A percentile compares a stretch with the other conserved stretches of the same genome.
Evolutionary conservation across 768 basidiomycete genomes (phyloP).

Genomic region (Cystofilobasidium macerans): DNA sequence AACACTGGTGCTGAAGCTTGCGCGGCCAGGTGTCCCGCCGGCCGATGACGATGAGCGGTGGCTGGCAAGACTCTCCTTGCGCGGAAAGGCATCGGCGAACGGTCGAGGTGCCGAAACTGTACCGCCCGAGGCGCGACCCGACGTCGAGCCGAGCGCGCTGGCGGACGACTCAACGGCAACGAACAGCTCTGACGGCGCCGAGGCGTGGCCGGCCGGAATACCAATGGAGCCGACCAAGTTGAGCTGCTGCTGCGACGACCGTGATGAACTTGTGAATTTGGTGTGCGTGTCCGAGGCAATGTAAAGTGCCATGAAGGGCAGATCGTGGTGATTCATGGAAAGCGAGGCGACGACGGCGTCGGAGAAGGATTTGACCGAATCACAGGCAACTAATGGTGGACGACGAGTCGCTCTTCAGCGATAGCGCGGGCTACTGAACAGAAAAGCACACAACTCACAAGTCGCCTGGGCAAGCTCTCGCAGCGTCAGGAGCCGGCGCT

Average conservation of each 20-base stretch:
- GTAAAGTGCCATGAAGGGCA: conserved; percentile 15
- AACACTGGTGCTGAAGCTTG: neutral
- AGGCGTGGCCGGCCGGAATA: conserved; percentile 13
- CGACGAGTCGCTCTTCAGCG: neutral
- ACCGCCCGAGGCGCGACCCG: neutral
- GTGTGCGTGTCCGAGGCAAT: neutral
- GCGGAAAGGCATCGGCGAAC: neutral
- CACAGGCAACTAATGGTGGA: neutral
- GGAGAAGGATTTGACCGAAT: conserved; percentile 6
- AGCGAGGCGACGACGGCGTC: conserved; percentile 14
- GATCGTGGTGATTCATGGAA: conserved; percentile 6
- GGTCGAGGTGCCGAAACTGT: neutral
- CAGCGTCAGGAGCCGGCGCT: conserved; percentile 16
- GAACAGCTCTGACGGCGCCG: conserved; percentile 1
- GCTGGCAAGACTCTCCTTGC: neutral
- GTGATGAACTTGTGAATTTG: too few relatives aligned
- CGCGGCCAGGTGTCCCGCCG: neutral
- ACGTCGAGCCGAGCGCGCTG: neutral
- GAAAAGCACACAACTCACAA: neutral
- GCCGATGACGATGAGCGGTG: neutral
- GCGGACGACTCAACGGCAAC: neutral
- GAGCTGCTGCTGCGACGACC: neutral
- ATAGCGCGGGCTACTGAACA: too few relatives aligned
- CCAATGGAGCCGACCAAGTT: conserved; percentile 17
- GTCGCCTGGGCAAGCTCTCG: conserved; percentile 13